Conservation (phyloP, 1,139 yeast species). For the Candida buenavistaensis region DNA sequence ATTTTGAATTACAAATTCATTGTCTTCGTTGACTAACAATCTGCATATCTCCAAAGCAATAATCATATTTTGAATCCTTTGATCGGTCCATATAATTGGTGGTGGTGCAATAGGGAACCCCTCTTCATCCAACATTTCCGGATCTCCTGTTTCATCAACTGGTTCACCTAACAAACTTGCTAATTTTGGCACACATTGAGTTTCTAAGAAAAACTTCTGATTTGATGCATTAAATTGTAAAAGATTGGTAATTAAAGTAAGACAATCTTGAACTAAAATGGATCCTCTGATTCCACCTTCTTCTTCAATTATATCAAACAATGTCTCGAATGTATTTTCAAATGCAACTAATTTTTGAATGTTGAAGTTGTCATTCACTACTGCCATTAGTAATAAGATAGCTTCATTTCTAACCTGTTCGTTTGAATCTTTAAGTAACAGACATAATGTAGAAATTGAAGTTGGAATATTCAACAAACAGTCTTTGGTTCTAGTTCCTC, state of each 20-base stretch:
- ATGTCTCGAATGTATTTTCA: slow-evolving; percentile 84
- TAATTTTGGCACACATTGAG: slow-evolving; percentile 70
- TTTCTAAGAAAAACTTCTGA: slow-evolving; percentile 84
- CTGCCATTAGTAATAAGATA: slow-evolving; percentile 75
- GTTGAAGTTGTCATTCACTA: slow-evolving; percentile 80
- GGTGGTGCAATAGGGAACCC: slow-evolving; percentile 20
- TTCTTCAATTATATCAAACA: slow-evolving; percentile 73
- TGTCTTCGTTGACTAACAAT: slow-evolving; percentile 73
- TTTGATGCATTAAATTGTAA: slow-evolving; percentile 84
- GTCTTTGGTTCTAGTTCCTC: slow-evolving; percentile 76
- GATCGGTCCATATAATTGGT: slow-evolving; percentile 69
- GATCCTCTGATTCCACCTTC: slow-evolving; percentile 94
- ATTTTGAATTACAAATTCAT: slow-evolving; percentile 59
- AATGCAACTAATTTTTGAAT: slow-evolving; percentile 93
- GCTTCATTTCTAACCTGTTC: slow-evolving; percentile 94
- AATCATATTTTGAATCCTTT: slow-evolving; percentile 63
- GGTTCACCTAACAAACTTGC: slow-evolving; percentile 66
- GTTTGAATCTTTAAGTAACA: slow-evolving; percentile 65
- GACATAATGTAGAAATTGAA: slow-evolving; percentile 75
- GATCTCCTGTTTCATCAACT: slow-evolving; percentile 37
- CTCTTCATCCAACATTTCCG: slow-evolving; percentile 16
- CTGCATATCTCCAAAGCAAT: slow-evolving; percentile 73
- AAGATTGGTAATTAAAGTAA: slow-evolving; percentile 70
- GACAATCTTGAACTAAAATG: slow-evolving; percentile 86
- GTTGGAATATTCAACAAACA: slow-evolving; percentile 72